Evolutionary conservation across 2,329 filamentous ascomycete genomes (phyloP).

Genomic region (Aspergillus texensis): DNA sequence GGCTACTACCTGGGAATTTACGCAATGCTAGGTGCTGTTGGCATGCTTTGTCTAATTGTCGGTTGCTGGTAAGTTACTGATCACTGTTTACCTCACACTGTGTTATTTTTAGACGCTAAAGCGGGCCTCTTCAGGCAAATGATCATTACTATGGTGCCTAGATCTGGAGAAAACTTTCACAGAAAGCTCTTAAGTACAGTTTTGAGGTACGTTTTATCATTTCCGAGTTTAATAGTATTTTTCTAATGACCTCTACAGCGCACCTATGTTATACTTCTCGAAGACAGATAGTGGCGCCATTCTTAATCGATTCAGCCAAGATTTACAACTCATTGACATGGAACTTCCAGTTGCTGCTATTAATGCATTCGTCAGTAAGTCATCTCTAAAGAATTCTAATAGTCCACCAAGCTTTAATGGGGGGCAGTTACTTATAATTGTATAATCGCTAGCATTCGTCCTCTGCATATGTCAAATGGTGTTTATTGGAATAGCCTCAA

Average conservation of each 20-base stretch:
- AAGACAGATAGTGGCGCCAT: constrained; percentile 45
- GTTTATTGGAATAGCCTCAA: constrained; percentile 52
- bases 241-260: constrained; percentile 25
- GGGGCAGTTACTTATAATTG: not conserved
- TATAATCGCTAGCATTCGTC: constrained; percentile 24
- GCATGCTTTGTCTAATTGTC: constrained; percentile 39
- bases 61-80: constrained; percentile 36
- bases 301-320: constrained; percentile 50
- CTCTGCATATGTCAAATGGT: constrained; percentile 50
- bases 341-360: constrained; percentile 46
- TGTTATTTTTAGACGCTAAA: not conserved
- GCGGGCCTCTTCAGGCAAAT: constrained; percentile 42
- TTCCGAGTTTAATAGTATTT: constrained; percentile 24
- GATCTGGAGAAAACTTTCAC: constrained; percentile 55
- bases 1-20: constrained; percentile 45
- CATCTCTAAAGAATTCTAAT: not conserved
- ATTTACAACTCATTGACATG: constrained; percentile 48
- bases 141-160: constrained; percentile 57
- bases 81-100: not conserved
- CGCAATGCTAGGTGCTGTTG: constrained; percentile 41
- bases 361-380: constrained; percentile 42
- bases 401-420: not conserved
- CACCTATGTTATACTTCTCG: constrained; percentile 48
- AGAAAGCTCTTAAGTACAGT: constrained; percentile 52
- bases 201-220: constrained; percentile 37